Evolutionary conservation across 495 filamentous ascomycete species (phyloP).

Genomic region (Copromyces sp.): DNA sequence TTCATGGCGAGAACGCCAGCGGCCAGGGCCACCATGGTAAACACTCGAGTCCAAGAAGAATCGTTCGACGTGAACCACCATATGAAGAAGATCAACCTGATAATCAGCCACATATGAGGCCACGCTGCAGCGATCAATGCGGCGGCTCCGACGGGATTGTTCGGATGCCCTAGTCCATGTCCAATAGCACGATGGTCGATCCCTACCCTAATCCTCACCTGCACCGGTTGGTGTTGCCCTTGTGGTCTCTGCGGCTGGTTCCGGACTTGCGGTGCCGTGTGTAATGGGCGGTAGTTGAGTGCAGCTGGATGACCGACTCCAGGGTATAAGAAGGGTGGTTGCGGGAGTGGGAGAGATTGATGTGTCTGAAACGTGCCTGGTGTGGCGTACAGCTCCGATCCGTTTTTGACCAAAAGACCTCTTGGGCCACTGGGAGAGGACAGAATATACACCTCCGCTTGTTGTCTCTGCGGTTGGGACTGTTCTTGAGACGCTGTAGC

Average conservation of each 20-base stretch:
- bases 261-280: background rate
- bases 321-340: background rate
- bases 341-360: background rate
- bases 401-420: constrained; percentile 43
- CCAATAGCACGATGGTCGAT: background rate
- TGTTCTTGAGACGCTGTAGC: constrained; percentile 6
- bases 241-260: background rate
- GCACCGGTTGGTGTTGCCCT: background rate
- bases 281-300: background rate
- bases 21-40: constrained; percentile 51
- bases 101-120: constrained; percentile 65
- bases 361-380: constrained; percentile 12
- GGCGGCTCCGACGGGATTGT: constrained; percentile 32
- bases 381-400: constrained; percentile 35
- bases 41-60: constrained; percentile 55
- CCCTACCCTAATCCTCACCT: background rate
- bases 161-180: constrained; percentile 17
- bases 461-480: constrained; percentile 6
- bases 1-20: constrained; percentile 54
- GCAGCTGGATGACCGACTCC: background rate
- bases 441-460: constrained; percentile 48
- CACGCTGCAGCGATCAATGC: constrained; percentile 40
- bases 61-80: constrained; percentile 70
- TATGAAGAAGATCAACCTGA: constrained; percentile 64
- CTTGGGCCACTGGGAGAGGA: constrained; percentile 51